Percentiles rank a stretch among this genome's conserved stretches.
phyloP scores from a whole-genome alignment of 108 stramenopile genomes.

The Cyclotella atomus region DNA sequence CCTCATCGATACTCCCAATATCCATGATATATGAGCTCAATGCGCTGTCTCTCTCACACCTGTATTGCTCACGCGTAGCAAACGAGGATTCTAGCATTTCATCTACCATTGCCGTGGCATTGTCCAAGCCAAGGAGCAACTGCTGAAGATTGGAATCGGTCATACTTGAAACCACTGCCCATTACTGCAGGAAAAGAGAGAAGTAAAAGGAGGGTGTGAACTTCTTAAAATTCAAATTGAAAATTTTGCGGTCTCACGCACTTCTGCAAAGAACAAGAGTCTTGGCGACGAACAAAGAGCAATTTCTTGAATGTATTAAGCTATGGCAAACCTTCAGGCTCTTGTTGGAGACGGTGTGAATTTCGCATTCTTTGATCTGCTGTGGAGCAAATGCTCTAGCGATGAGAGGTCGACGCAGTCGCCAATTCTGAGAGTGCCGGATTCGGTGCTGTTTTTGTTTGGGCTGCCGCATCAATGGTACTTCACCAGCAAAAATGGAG shows the following conservation, averaged over 20 bases:
- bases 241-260: too few species aligned
- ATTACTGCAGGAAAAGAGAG: too few species aligned
- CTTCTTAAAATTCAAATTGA: too few species aligned
- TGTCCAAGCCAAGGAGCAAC: not conserved
- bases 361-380: constrained; percentile 68
- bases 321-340: constrained; percentile 22
- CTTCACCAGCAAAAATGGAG: constrained; percentile 73
- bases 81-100: not conserved
- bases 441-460: constrained; percentile 85
- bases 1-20: constrained; percentile 8
- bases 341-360: constrained; percentile 81
- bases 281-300: not conserved
- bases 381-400: constrained; percentile 68
- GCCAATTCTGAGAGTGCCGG: constrained; percentile 61
- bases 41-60: not conserved
- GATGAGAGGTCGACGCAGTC: not conserved
- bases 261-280: too few species aligned
- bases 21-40: constrained; percentile 1
- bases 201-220: too few species aligned
- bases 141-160: too few species aligned
- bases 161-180: constrained; percentile 1
- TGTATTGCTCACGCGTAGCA: not conserved
- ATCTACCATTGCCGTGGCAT: not conserved
- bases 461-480: constrained; percentile 88
- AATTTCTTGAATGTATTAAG: not conserved